These are phyloP conservation scores for Termitomyces sp. DNA, from an alignment of 768 basidiomycete species.

Conservation along the genomic window DNA sequence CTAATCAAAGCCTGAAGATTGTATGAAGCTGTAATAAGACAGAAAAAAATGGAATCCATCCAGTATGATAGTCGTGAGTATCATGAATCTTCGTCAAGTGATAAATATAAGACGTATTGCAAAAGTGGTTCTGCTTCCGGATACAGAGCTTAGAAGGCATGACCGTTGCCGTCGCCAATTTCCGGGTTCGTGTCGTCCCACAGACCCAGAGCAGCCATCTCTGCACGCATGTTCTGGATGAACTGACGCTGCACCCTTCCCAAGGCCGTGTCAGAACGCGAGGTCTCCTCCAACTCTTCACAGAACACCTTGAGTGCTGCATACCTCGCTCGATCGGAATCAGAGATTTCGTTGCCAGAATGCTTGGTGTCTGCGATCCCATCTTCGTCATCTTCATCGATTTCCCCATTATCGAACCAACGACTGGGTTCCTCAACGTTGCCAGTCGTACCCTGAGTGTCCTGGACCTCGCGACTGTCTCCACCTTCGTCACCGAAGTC, in stretches of 20 bases:
- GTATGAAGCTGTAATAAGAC: neutral
- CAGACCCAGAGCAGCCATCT: neutral
- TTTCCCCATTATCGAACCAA: neutral
- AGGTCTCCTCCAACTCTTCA: constrained; percentile 3
- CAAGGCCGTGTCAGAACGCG: neutral
- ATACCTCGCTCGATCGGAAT: neutral
- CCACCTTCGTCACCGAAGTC: neutral
- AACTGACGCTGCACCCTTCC: neutral
- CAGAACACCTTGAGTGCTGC: neutral
- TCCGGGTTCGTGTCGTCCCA: neutral
- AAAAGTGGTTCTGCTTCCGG: neutral
- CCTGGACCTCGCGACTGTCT: neutral
- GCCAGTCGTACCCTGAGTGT: neutral
- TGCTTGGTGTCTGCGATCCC: neutral
- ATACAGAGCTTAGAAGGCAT: neutral
- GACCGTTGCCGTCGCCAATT: neutral
- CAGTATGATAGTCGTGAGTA: neutral
- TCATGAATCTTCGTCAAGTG: neutral
- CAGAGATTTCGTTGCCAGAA: neutral
- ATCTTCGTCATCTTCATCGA: neutral
- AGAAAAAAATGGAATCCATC: neutral
- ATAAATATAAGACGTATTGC: neutral
- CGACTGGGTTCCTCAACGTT: neutral
- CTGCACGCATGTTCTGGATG: neutral
- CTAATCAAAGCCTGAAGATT: neutral